Evolutionary conservation across 371 early-diverging fungal species (phyloP), one percentile per base, ranked within the genome.

Genomic region (Dipsacomyces acuminosporus): DNA sequence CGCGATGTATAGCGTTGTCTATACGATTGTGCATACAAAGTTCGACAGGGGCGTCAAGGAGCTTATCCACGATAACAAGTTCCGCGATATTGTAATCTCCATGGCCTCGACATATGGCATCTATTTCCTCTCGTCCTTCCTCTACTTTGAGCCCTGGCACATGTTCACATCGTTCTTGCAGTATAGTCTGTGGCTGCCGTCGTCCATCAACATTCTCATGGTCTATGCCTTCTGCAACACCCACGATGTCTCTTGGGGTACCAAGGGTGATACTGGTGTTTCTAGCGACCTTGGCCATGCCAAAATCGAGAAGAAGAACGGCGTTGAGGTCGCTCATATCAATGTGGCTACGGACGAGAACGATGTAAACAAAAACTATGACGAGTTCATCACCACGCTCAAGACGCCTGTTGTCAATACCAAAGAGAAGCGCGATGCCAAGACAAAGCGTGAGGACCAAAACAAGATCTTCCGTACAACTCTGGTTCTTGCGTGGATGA

Each of bases 211-310:
- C 65, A 88, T 94, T 47, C 66, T 94, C 51, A 91, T 84, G 75
- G 88, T 93, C 1, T 95, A 94, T 54, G 93, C 96, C 0, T 96
- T 89, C 70, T 90, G 92, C 61, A 90, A 91, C 73, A 88, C 86
- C 0, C 89, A 89, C 63, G 94, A 94, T 69, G 91, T 94, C 45
- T 80, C 89, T 3, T 94, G 95, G 95, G 95, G 95, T 41, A 94
- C 95, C 23, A 93, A 93, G 77, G 93, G 94, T 58, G 92, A 86
- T 58, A 84, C 66, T 17, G 55, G 62, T 35, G 72, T 78, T 14
- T 64, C 72, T 20, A 78, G 75, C 18, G 80, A 82, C 72, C 73
- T 85, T 40, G 87, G 86, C 52, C 78, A 79, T 2, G 86, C 82
- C 60, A 81, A 80, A 64, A 55, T 76, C 51, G 76, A 64, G 30